Evolutionary conservation across 176 grass and related monocot species (phyloP).

Genomic region (Phragmites australis): DNA sequence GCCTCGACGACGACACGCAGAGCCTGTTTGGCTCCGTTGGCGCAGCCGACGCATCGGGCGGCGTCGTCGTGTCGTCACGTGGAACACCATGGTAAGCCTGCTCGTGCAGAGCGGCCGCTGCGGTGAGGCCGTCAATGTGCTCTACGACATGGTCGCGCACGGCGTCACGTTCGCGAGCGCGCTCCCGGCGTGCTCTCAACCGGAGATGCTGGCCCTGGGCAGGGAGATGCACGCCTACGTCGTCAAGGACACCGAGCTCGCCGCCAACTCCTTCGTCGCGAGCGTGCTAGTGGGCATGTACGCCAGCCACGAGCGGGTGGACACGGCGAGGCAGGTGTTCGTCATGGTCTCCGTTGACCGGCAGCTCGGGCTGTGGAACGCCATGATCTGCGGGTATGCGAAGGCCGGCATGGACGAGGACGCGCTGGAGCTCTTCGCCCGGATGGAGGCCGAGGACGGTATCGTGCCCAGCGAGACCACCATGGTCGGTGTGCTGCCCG

Average conservation of each 20-base stretch:
- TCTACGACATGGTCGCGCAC: conserved; percentile 69
- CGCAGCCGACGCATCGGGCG: background rate
- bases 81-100: conserved; percentile 89
- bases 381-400: conserved; percentile 88
- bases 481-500: conserved; percentile 70
- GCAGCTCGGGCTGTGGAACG: conserved; percentile 85
- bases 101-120: conserved; percentile 60
- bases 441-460: conserved; percentile 59
- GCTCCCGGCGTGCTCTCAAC: conserved; percentile 70
- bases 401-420: conserved; percentile 76
- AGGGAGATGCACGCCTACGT: conserved; percentile 72
- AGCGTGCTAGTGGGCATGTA: conserved; percentile 93
- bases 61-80: conserved; percentile 62
- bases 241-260: conserved; percentile 55
- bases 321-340: conserved; percentile 52
- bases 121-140: conserved; percentile 44
- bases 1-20: conserved; percentile 59
- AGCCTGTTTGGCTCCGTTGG: conserved; percentile 44
- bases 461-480: conserved; percentile 81
- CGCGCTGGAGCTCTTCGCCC: conserved; percentile 61
- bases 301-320: conserved; percentile 61
- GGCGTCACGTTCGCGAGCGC: conserved; percentile 72
- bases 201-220: conserved; percentile 52
- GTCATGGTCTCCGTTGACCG: conserved; percentile 41
- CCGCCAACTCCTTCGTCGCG: conserved; percentile 76